Conservation (phyloP, 768 basidiomycete species). For the Russula ochroleuca region DNA sequence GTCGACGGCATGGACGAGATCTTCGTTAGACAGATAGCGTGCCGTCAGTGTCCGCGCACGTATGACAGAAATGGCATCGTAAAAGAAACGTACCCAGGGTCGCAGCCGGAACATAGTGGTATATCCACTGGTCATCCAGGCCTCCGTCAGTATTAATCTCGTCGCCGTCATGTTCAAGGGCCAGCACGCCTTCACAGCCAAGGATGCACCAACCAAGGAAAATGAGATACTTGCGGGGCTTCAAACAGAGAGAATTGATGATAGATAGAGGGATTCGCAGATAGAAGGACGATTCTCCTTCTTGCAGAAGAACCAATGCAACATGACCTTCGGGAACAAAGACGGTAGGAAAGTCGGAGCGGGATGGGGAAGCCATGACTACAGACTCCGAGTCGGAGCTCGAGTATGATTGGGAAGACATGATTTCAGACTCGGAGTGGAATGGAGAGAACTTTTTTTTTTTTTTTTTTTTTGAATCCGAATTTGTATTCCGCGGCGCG, state of each 20-base stretch:
- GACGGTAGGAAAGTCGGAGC: too few species aligned
- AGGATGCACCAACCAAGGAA: not conserved
- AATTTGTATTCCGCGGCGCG: too few species aligned
- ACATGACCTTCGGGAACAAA: too few species aligned
- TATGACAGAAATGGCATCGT: not conserved
- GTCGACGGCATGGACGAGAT: not conserved
- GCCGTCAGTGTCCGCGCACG: not conserved
- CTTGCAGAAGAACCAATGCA: too few species aligned
- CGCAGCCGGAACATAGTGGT: not conserved
- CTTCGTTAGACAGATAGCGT: not conserved
- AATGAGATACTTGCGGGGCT: not conserved
- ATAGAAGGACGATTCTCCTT: not conserved
- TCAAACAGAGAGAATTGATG: not conserved
- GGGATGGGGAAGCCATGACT: too few species aligned
- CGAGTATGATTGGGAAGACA: too few species aligned
- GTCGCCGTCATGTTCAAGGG: not conserved
- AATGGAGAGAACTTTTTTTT: too few species aligned
- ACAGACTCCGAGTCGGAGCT: too few species aligned
- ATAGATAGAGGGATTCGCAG: not conserved
- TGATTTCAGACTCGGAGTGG: too few species aligned
- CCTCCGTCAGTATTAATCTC: not conserved
- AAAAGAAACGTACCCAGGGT: not conserved
- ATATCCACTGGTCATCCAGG: not conserved
- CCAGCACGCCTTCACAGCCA: not conserved
- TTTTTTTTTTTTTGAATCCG: too few species aligned